Evolutionary conservation across 2,329 filamentous ascomycete species (phyloP), one percentile per base, ranked within the genome.

Genomic region (Monosporascus sp.): DNA sequence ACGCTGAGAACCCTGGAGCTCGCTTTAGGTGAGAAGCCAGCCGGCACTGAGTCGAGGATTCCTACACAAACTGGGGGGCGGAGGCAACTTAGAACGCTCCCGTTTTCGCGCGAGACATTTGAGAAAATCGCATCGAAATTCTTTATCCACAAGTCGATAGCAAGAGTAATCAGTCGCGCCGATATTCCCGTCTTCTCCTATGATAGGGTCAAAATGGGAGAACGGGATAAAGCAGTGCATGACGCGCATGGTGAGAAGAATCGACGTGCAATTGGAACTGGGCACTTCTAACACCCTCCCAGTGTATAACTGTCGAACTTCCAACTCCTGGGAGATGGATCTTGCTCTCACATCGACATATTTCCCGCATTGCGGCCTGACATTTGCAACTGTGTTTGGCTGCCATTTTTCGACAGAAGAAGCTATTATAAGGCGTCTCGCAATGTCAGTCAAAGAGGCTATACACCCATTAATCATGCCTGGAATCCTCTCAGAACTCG

Each of bases 401-500:
- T 63, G 60, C 46, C 37, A 55, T 0, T 20, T 37, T 15, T 35
- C 48, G 0, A 49, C 55, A 3, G 58, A 64, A 50, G 35, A 51
- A 3, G 52, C 58, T 2, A 52, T 66, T 6, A 48, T 61, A 6
- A 55, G 39, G 8, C 53, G 61, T 0, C 27, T 66, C 8, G 38
- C 11, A 3, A 20, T 18, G 3, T 9, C 41, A 6, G 43, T 37
- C 1, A 48, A 37, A 17, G 60, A 59, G 5, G 54, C 53, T 0
- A 47, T 48, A 0, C 60, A 69, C 38, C 68, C 68, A 1, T 44
- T 70, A 2, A 45, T 69, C 0, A 7, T 68, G 6, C 60, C 62
- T 1, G 65, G 64, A 1, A 67, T 70, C 2, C 59, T 70, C 7
- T 62, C 60, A 3, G 67, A 70, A 48, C 51, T 69, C 1, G 66